Base-by-base conservation (phyloP, 2,329 filamentous ascomycete species). In the Thielaviopsis cerberus region DNA sequence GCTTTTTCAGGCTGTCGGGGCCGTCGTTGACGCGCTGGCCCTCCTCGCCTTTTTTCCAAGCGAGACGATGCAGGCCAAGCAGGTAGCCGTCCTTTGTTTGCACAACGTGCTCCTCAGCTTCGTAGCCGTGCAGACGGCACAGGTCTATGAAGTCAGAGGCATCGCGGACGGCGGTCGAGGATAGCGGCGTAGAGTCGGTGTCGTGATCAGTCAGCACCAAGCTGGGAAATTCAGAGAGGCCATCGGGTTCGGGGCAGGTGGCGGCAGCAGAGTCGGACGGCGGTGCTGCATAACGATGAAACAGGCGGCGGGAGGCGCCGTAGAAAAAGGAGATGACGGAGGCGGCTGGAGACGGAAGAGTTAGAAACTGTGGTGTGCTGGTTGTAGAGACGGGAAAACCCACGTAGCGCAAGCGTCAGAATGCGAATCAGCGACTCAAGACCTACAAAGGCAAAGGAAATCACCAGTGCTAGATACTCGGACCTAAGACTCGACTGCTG, bases 71-170 rank as follows among this genome's bases (percentile, higher is more conserved):
- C 59, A 97, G 72, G 8, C 91, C 91, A 17, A 98, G 79, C 51
- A 98, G 75, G 67, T 94, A 98, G 17, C 92, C 92, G 73, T 98
- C 92, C 62, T 82, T 83, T 1, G 92, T 98, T 70, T 95, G 90
- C 11, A 94, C 86, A 54, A 98, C 84, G 69, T 98, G 92, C 71
- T 98, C 92, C 69, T 98, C 92, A 5, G 91, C 88, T 64, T 88
- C 85, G 70, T 96, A 97, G 53, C 90, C 91, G 69, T 84, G 95
- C 13, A 95, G 73, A 45, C 83, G 84, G 70, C 91, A 97, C n/a
- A 98, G 79, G 67, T 97, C 91, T 52, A 88, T 82, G 68, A 98
- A 97, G 67, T 97, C 92, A 61, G 86, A 81, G 4, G 91, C 88
- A 67, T 92, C 84, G 58, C 88, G 85, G 59, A 98, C 83, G 8